These are phyloP conservation scores for Calonectria leucothoes DNA, from an alignment of 2,329 filamentous ascomycete genomes.

Conservation along the genomic window DNA sequence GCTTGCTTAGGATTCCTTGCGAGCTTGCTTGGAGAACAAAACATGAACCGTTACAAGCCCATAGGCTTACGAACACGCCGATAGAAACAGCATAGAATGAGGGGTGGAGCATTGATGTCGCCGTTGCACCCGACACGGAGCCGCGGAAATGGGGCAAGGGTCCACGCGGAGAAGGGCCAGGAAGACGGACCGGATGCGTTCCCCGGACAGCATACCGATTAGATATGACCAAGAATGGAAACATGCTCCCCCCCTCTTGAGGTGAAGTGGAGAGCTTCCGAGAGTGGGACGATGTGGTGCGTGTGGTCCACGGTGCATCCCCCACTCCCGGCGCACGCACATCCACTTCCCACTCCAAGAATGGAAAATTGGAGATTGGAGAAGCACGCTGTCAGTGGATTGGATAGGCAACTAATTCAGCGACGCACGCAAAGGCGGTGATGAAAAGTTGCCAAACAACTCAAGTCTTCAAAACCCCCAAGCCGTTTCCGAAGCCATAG, in stretches of 20 bases:
- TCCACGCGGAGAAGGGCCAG: neutral
- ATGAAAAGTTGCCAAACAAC: neutral
- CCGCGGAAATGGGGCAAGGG: neutral
- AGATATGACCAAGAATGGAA: constrained; percentile 3
- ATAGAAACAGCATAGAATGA: neutral
- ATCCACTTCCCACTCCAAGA: constrained; percentile 23
- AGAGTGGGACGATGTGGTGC: constrained; percentile 8
- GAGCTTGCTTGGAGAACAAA: neutral
- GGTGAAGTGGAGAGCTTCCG: neutral
- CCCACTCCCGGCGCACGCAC: constrained; percentile 9
- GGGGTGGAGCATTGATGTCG: neutral
- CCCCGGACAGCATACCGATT: neutral
- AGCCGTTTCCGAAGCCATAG: neutral
- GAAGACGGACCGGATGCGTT: neutral
- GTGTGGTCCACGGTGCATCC: neutral
- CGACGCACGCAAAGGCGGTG: neutral
- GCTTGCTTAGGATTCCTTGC: neutral
- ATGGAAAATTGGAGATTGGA: constrained; percentile 11
- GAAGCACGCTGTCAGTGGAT: neutral
- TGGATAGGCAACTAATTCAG: neutral
- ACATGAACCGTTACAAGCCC: neutral
- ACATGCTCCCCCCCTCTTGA: neutral
- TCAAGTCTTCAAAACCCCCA: constrained; percentile 18
- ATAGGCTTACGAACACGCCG: neutral
- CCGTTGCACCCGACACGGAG: too few relatives aligned